Base-by-base conservation (phyloP, 1,284 basidiomycete genomes). In the Abortiporus biennis region DNA sequence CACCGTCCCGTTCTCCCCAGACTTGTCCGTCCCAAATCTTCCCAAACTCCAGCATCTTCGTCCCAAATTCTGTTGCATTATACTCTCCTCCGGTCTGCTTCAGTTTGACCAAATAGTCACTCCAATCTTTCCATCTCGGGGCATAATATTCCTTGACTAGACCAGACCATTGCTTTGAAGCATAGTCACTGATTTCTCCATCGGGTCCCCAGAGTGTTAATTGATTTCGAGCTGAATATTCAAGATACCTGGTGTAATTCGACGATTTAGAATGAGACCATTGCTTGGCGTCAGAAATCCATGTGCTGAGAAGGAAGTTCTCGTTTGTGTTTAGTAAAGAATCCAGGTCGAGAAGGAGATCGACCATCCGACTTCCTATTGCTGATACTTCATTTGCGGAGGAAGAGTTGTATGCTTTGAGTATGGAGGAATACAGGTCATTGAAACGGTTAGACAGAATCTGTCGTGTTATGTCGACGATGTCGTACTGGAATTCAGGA, bases 191-290 rank as follows among this genome's bases (percentile, higher is more conserved):
- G 52, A 65, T 66, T 53, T 68, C 55, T n/a, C 66, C 68, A 19
- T 56, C 54, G 2, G 67, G 66, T n/a, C 69, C 69, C 68, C 69
- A 71, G 21, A 70, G 61, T 22, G 64, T 66, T 50, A 71, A 59
- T 52, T 71, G 68, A 51, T 71, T 71, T 24, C 68, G 60, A 11
- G 69, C 65, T 40, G 64, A 58, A 47, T 64, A 68, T 46, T 64
- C 65, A 29, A 71, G 57, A 41, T 62, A 65, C 19, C 51, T 51
- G 0, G 56, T 61, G 41, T 68, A 67, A n/a, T 59, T 51, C 41
- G 43, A 36, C 23, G 65, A 56, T 22, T 41, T 45, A 20, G 53
- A 44, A 13, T 29, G 16, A 9, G 41, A 53, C 61, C 62, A 66
- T 15, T 44, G 46, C 20, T 50, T 55, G 4, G 67, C 67, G 24